Conservation (phyloP, 140 eudicot genomes). For the Cichorium intybus region DNA sequence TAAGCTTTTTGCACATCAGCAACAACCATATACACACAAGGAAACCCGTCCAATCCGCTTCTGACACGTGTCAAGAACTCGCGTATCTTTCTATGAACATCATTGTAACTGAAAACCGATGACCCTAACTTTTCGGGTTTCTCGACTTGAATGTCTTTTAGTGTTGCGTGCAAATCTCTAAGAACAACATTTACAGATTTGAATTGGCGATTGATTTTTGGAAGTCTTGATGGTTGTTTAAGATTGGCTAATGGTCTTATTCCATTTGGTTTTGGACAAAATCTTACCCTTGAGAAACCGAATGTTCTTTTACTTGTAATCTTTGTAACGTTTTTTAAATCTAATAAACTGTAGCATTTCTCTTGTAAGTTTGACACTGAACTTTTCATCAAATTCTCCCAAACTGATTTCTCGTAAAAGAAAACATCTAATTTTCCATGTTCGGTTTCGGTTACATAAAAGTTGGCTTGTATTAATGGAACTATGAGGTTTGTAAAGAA, state of each 20-base stretch:
- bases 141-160: slow-evolving; percentile 45
- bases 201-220: slow-evolving; percentile 4
- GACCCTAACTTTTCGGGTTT: slow-evolving; percentile 72
- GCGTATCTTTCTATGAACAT: slow-evolving; percentile 56
- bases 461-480: slow-evolving; percentile 72
- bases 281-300: slow-evolving; percentile 82
- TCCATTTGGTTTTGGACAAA: slow-evolving; percentile 74
- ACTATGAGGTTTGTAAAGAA: slow-evolving; percentile 55
- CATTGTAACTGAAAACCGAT: slow-evolving; percentile 79
- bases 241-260: slow-evolving; percentile 76
- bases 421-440: slow-evolving; percentile 61
- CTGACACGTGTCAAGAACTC: slow-evolving; percentile 56
- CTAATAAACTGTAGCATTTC: slow-evolving; percentile 39
- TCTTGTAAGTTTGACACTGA: slow-evolving; percentile 34
- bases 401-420: slow-evolving; percentile 54
- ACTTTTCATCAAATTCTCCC: slow-evolving; percentile 57
- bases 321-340: slow-evolving; percentile 26
- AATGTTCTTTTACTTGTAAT: slow-evolving; percentile 48
- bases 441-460: slow-evolving; percentile 84
- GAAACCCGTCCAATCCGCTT: slow-evolving; percentile 30
- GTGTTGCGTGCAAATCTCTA: slow-evolving; percentile 55
- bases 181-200: slow-evolving; percentile 73
- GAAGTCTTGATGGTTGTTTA: slow-evolving; percentile 53
- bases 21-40: slow-evolving; percentile 58
- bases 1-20: slow-evolving; percentile 88